phyloP scores from a whole-genome alignment of 2,329 filamentous ascomycete genomes.

The Cercospora brassicicola region DNA sequence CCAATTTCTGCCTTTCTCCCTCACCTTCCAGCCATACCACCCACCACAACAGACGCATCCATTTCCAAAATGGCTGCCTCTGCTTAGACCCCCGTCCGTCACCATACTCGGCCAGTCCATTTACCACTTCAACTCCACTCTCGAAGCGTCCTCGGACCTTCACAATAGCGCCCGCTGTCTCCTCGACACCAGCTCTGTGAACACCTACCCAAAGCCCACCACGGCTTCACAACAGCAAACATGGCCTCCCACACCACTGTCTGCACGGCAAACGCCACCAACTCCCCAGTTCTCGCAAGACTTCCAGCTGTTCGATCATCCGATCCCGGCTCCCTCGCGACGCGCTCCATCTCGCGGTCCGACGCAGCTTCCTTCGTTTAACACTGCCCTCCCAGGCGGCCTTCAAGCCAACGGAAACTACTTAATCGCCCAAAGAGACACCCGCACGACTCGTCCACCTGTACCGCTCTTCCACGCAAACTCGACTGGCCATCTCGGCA shows the following conservation, averaged over 20 bases:
- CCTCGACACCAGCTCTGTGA: slow-evolving; percentile 53
- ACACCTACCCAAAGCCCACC: slow-evolving; percentile 74
- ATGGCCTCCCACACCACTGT: slow-evolving; percentile 70
- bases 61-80: slow-evolving; percentile 39
- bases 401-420: slow-evolving; percentile 67
- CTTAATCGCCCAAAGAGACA: slow-evolving; percentile 31
- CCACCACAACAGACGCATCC: slow-evolving; percentile 31
- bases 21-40: slow-evolving; percentile 20
- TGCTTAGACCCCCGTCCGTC: slow-evolving; percentile 33
- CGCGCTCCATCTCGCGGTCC: slow-evolving; percentile 55
- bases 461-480: slow-evolving; percentile 67
- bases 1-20: slow-evolving; percentile 12
- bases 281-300: slow-evolving; percentile 58
- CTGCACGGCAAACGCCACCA: slow-evolving; percentile 52
- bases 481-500: slow-evolving; percentile 34
- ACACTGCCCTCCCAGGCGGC: slow-evolving; percentile 47
- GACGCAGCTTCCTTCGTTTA: slow-evolving; percentile 60
- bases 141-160: slow-evolving; percentile 36
- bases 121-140: slow-evolving; percentile 30
- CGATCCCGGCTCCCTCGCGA: slow-evolving; percentile 44
- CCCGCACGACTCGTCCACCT: slow-evolving; percentile 54
- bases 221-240: slow-evolving; percentile 72
- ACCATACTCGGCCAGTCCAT: slow-evolving; percentile 33
- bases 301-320: slow-evolving; percentile 72
- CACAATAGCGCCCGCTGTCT: slow-evolving; percentile 37